phyloP scores from a whole-genome alignment of 129 eudicot genomes.

The Flaveria bidentis region DNA sequence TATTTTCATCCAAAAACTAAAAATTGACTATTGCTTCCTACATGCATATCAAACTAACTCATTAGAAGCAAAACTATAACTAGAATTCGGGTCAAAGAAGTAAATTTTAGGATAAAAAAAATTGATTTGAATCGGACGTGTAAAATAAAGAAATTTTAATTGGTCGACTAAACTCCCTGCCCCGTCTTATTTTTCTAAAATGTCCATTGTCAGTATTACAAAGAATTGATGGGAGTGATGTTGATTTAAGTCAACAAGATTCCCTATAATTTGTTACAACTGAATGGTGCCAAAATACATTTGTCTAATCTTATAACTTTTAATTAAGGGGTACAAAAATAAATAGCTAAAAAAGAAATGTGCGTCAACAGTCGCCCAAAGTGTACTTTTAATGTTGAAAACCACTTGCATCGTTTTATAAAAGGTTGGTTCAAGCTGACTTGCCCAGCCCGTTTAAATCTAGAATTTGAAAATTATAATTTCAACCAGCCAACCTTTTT shows the following conservation, averaged over 20 bases:
- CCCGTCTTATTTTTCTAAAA: not conserved
- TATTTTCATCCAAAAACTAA: not conserved
- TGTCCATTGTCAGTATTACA: not conserved
- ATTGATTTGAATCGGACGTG: not conserved
- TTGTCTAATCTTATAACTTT: no score
- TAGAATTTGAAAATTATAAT: no score
- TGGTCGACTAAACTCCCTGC: not conserved
- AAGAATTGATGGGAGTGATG: not conserved
- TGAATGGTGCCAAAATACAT: not conserved
- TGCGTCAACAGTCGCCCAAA: no score
- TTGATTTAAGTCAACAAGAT: not conserved
- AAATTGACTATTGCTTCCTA: not conserved
- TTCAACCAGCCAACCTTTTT: no score
- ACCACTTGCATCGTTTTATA: no score
- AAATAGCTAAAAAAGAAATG: no score
- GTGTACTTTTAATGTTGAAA: no score
- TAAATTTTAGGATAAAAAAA: not conserved
- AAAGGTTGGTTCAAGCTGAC: no score
- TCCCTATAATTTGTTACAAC: not conserved
- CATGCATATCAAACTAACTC: not conserved
- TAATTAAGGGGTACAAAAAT: not conserved
- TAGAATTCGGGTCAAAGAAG: not conserved
- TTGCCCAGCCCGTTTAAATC: no score
- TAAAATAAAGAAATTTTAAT: not conserved
- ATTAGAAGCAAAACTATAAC: not conserved